A percentile compares a stretch with the other conserved stretches of the same genome.
phyloP scores from a whole-genome alignment of 306 rosid species.

The Cucurbita maxima region DNA sequence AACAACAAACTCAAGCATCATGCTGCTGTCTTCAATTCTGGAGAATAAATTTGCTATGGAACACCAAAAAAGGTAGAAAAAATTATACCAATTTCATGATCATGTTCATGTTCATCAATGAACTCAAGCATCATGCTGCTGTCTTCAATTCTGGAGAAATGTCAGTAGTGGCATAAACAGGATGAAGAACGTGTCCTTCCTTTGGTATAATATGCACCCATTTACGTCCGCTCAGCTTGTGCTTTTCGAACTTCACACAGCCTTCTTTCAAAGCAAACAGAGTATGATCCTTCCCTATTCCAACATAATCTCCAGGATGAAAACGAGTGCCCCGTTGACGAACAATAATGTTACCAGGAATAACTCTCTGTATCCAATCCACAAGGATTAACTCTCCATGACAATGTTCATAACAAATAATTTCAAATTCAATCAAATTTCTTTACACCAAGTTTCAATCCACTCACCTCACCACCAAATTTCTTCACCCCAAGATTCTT shows the following conservation, averaged over 20 bases:
- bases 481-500: constrained; percentile 90
- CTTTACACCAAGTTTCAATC: constrained; percentile 64
- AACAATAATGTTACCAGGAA: constrained; percentile 83
- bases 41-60: not conserved
- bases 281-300: constrained; percentile 76
- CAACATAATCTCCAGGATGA: constrained; percentile 88
- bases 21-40: constrained; percentile 10
- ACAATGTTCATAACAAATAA: not conserved
- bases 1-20: not conserved
- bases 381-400: constrained; percentile 1
- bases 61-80: not conserved
- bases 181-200: constrained; percentile 84
- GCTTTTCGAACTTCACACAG: constrained; percentile 55
- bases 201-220: constrained; percentile 77
- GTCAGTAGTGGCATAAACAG: constrained; percentile 30
- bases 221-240: constrained; percentile 67
- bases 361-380: constrained; percentile 41
- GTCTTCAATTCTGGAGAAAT: constrained; percentile 19
- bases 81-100: not conserved
- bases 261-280: constrained; percentile 80
- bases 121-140: not conserved
- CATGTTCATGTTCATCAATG: not conserved
- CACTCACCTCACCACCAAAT: constrained; percentile 83
- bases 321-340: constrained; percentile 84
- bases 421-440: constrained; percentile 35